phyloP scores from a whole-genome alignment of 2,329 filamentous ascomycete genomes.

The Penicillium sp. region DNA sequence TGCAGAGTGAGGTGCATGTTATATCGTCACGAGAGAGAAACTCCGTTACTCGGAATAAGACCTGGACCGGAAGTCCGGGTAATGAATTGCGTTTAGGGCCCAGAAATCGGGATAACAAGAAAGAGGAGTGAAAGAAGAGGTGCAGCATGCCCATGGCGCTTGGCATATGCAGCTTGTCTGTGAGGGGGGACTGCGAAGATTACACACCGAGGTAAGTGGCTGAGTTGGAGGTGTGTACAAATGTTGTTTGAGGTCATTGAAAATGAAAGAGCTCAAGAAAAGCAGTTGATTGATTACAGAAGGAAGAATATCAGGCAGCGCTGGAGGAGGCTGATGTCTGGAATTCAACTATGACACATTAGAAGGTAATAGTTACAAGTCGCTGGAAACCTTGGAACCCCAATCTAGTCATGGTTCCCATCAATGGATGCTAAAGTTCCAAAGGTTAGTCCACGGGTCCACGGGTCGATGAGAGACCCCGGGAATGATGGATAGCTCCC shows the following conservation, averaged over 20 bases:
- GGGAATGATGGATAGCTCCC: no score
- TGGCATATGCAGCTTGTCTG: not conserved
- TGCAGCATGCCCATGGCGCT: not conserved
- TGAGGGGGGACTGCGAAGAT: not conserved
- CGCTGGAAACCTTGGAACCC: not conserved
- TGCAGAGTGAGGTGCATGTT: conserved; percentile 13
- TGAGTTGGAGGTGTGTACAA: not conserved
- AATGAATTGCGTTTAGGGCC: not conserved
- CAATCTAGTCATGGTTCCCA: not conserved
- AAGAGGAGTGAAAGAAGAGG: not conserved
- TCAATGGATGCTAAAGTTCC: not conserved
- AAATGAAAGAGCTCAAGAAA: not conserved
- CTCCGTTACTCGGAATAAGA: conserved; percentile 4
- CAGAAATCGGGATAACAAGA: not conserved
- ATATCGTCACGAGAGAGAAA: not conserved
- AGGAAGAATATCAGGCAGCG: not conserved
- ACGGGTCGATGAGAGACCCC: not conserved
- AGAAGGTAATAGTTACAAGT: not conserved
- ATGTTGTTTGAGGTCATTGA: not conserved
- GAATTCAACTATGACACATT: not conserved
- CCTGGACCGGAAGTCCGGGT: conserved; percentile 1
- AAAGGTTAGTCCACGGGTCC: not conserved
- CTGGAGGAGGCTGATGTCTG: not conserved
- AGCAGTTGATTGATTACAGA: not conserved
- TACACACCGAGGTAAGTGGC: not conserved